Base-by-base conservation (phyloP, 208 protist genomes). In the Leptomonas pyrrhocoris region DNA sequence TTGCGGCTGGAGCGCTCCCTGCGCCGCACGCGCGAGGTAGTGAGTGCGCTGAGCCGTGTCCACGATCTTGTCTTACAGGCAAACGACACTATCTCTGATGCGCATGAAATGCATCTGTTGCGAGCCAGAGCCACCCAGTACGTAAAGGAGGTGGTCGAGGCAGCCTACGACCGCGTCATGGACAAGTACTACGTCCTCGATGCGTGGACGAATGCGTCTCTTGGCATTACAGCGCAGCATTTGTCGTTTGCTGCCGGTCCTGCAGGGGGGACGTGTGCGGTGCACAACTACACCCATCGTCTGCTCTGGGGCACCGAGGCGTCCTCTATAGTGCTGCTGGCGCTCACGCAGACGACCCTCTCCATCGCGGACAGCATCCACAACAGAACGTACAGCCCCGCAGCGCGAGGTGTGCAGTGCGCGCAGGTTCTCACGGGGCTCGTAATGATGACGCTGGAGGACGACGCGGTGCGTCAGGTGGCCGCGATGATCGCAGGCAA, bases 151-250 rank as follows among this genome's bases (percentile, higher is more conserved):
- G 30, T 79, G n/a, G 61, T 49, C 19, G n/a, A 28, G 16, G 59
- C 54, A 5, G 61, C 74, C n/a, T 66, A 74, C 61, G 23, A 51
- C 28, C 67, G 61, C 15, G 66, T 74, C 38, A 66, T 74, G 67
- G 74, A 68, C 12, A 79, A 79, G 74, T 74, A 79, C 40, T 43
- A 64, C 55, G 42, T 70, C 46, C 45, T 73, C 11, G 58, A 46
- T 31, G 21, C 34, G 28, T 79, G 66, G 67, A 30, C 43, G 18
- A 31, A 23, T 21, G 40, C 53, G 12, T 74, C 74, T 11, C 74
- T 79, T 30, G 74, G 74, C 19, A 73, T 69, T 56, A 42, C 45
- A 7, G 1, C 54, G 31, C 46, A 31, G 25, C 0, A 25, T 2
- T n/a, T 58, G n/a, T 63, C 64, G 21, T 28, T 7, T 9, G 16